A percentile compares a stretch with the other conserved stretches of the same genome.
These are phyloP conservation scores for Colletotrichum phormii DNA, from an alignment of 2,329 filamentous ascomycete genomes.

Conservation along the genomic window DNA sequence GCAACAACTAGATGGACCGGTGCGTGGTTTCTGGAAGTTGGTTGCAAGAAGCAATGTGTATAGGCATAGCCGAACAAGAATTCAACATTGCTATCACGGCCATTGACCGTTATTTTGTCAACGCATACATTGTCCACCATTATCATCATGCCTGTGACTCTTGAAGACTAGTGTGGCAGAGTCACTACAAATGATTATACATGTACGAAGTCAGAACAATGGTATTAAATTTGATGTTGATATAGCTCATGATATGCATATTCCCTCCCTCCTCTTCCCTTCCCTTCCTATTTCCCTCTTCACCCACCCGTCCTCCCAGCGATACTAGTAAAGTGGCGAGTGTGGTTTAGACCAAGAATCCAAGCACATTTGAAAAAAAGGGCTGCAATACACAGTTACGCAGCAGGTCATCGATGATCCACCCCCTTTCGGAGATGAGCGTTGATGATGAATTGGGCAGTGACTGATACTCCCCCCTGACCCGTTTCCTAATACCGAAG, in stretches of 20 bases:
- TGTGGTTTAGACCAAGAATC: too few species aligned
- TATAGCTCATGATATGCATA: background rate
- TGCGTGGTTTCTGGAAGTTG: background rate
- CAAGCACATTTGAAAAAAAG: too few species aligned
- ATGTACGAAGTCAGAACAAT: background rate
- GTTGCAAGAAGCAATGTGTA: background rate
- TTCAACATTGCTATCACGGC: conserved; percentile 4
- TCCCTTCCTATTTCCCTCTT: background rate
- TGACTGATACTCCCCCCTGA: too few species aligned
- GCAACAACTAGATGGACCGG: background rate
- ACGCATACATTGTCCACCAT: background rate
- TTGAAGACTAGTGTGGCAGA: background rate
- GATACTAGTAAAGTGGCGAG: background rate
- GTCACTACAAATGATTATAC: background rate
- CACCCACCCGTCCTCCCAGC: background rate
- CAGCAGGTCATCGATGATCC: too few species aligned
- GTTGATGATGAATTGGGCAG: too few species aligned
- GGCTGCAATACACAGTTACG: too few species aligned
- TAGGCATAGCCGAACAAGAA: background rate
- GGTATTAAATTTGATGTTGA: background rate
- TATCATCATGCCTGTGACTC: background rate
- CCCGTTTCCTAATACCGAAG: too few species aligned
- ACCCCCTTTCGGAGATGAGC: too few species aligned
- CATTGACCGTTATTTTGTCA: background rate
- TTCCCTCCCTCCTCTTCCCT: too few species aligned